Evolutionary conservation across 768 basidiomycete genomes (phyloP).

Genomic region (Psilocybe azurescens): DNA sequence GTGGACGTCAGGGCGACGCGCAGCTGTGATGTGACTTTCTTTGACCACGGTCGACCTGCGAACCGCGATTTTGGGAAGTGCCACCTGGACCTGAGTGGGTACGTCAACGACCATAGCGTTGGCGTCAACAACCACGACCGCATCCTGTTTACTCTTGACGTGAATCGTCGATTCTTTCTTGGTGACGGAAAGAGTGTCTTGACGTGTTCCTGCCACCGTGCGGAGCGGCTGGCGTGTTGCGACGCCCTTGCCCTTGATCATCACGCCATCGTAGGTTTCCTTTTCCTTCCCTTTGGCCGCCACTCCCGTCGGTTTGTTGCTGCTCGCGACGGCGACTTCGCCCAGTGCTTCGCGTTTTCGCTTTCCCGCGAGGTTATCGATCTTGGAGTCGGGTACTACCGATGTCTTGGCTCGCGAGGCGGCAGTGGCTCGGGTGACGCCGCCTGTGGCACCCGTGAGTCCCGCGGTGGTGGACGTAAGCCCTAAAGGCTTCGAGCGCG

Average conservation of each 20-base stretch:
- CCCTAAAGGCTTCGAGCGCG: slow-evolving; percentile 65
- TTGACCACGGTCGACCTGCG: slow-evolving; percentile 42
- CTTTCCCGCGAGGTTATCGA: slow-evolving; percentile 62
- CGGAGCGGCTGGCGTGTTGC: slow-evolving; percentile 59
- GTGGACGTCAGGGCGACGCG: slow-evolving; percentile 9
- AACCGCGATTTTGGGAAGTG: slow-evolving; percentile 45
- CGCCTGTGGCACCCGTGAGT: slow-evolving; percentile 36
- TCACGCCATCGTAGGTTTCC: slow-evolving; percentile 67
- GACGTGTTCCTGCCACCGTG: slow-evolving; percentile 51
- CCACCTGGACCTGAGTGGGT: slow-evolving; percentile 34
- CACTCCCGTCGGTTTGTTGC: slow-evolving; percentile 48
- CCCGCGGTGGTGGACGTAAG: slow-evolving; percentile 44
- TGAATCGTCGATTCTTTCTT: slow-evolving; percentile 32
- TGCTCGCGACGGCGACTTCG: slow-evolving; percentile 63
- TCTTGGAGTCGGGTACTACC: slow-evolving; percentile 38
- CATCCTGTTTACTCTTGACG: slow-evolving; percentile 16
- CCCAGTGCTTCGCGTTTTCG: slow-evolving; percentile 83
- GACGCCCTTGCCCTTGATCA: slow-evolving; percentile 56
- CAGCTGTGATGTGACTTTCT: slow-evolving; percentile 30
- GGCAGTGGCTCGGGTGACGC: slow-evolving; percentile 56
- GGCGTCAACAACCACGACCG: slow-evolving; percentile 41
- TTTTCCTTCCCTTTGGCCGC: slow-evolving; percentile 63
- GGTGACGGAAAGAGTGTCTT: slow-evolving; percentile 31
- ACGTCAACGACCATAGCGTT: slow-evolving; percentile 60
- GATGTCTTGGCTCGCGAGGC: slow-evolving; percentile 58